Base-by-base conservation (phyloP, 2,329 filamentous ascomycete genomes). In the Coleophoma cylindrospora region DNA sequence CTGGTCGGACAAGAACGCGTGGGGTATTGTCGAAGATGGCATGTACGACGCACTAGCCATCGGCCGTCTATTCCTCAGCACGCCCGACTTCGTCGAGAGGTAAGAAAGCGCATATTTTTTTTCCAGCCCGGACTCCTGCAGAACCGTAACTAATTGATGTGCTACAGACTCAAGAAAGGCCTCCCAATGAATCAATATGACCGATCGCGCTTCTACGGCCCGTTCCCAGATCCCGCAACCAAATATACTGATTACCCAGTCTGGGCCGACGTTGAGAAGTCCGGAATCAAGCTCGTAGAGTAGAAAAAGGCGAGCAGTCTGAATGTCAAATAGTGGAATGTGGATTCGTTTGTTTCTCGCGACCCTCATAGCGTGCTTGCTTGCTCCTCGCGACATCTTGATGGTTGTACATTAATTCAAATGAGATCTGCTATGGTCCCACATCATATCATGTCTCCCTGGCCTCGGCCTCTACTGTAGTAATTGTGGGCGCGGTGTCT, bases 1-100 rank as follows among this genome's bases (percentile, higher is more conserved):
- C 0, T 83, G 74, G 63, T 67, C 75, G 47, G 69, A 78, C 40
- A 67, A 66, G 36, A 81, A 78, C 53, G 70, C 68, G 0, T 75
- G 71, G 67, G 74, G 72, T 2, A 70, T 76, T 38, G 58, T 79
- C 11, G 74, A 76, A 52, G 65, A 71, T 2, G 70, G 69, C 3
- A 68, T 62, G 22, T 75, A 75, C 48, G 74, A 79, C 53, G 75
- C 63, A 9, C 55, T 79, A 22, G 49, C 74, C 2, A 76, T 71
- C 47, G 75, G 74, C 0, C 65, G 74, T 2, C 69, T 70, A 40
- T 79, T 76, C 48, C 69, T 72, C 6, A 74, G 71, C 43, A 76
- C 75, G 48, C 75, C 74, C 0, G 75, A 79, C 54, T 54, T 78
- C 48, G 66, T 75, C 3, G 61, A 72, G 40, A 59, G 58, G 55